Base-by-base conservation (phyloP, 805 yeast species). In the Hanseniaspora thailandica region DNA sequence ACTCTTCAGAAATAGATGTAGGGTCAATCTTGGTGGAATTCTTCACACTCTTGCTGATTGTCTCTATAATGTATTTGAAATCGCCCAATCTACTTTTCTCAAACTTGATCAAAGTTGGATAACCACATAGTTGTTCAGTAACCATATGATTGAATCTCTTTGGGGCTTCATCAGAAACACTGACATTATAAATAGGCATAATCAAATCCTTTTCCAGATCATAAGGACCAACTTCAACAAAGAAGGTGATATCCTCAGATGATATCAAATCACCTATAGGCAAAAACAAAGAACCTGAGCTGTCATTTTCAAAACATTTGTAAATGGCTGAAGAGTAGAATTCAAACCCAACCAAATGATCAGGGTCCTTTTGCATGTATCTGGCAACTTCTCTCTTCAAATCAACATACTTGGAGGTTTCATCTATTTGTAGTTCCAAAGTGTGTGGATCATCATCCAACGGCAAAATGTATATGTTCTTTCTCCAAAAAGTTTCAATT, bases 361-460 rank as follows among this genome's bases (percentile, higher is more conserved):
- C 63, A 0, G 72, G 62, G 36, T 68, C 62, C 43, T 71, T 59
- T 17, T 58, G 51, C 2, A 67, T 65, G 52, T 78, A 75, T 6
- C 70, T 66, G 0, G 83, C 73, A 47, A 90, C 71, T 58, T 84
- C 83, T 1, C 63, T 63, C 53, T 84, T 76, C 57, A 88, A 71
- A 41, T 83, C 85, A 6, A 70, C 72, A 57, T 79, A 81, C 1
- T 84, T 77, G 0, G 88, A 72, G 1, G 79, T 74, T 57, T 82
- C 82, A 28, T 74, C 70, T 53, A 93, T 68, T 60, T 86, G 95
- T 12, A 88, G 85, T 57, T 84, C 90, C 6, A 87, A 68, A 8
- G 65, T 47, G 50, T 68, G 67, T 0, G 82, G 77, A 9, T 65
- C 67, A 7, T 80, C 77, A 19, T 69, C 64, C 35, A 77, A 75